phyloP scores from a whole-genome alignment of 345 rosid genomes.

The Acer saccharum region DNA sequence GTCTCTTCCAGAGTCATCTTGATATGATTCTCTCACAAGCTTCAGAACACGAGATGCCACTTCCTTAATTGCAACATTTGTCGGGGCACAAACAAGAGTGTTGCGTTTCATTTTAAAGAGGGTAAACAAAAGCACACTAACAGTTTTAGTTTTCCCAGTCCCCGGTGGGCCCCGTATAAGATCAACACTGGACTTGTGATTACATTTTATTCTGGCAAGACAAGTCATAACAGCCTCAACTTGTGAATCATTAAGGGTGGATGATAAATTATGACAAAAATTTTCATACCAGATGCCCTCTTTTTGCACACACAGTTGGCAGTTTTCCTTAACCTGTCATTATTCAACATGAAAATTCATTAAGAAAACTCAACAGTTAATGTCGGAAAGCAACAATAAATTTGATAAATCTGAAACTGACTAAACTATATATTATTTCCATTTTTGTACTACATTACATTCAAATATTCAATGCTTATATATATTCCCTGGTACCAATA shows the following conservation, averaged over 20 bases:
- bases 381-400: too few species aligned
- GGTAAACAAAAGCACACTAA: conserved; percentile 28
- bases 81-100: conserved; percentile 47
- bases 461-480: too few species aligned
- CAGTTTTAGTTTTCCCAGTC: conserved; percentile 21
- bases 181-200: conserved; percentile 34
- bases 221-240: conserved; percentile 26
- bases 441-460: too few species aligned
- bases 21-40: conserved; percentile 31
- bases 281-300: conserved; percentile 1
- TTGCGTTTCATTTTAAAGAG: conserved; percentile 38
- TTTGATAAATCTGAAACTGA: too few species aligned
- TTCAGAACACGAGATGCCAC: conserved; percentile 40
- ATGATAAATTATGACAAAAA: conserved; percentile 1
- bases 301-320: conserved; percentile 13
- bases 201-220: conserved; percentile 27
- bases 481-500: too few species aligned
- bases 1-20: neutral
- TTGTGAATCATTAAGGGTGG: conserved; percentile 39
- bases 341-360: neutral
- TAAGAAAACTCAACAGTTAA: too few species aligned
- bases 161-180: conserved; percentile 58
- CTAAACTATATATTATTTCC: too few species aligned
- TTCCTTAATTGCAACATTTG: conserved; percentile 53
- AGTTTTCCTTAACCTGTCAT: conserved; percentile 36